Base-by-base conservation (phyloP, 495 filamentous ascomycete species). In the Usnea hakonensis region DNA sequence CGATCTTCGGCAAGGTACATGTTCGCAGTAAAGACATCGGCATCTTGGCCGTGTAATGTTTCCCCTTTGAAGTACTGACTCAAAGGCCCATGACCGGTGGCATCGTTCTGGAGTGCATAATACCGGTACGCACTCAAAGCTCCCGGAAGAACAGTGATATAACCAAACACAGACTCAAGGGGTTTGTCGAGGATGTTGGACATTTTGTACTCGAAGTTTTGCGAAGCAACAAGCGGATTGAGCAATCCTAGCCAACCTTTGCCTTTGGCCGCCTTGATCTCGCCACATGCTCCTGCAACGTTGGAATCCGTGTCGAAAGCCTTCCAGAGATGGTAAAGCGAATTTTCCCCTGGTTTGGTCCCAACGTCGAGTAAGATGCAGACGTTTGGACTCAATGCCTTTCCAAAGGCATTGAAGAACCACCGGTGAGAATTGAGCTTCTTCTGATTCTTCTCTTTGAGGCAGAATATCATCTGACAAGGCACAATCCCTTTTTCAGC, bases 131-230 rank as follows among this genome's bases (percentile, higher is more conserved):
- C 95, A 72, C 87, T 91, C 53, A 99, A 79, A 6, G 95, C 95
- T 68, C 95, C 95, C 3, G 95, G 95, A 55, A 97, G 75, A 70
- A 97, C 95, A 26, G 95, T 97, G 65, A 97, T 97, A 69, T 97
- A 97, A 5, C 95, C 95, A 69, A 99, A 97, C 3, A 97, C 95
- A 3, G 88, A 92, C 74, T 99, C 95, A 28, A 99, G 77, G 5
- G 95, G 95, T 74, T 97, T 97, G 71, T 99, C 95, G 32, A 99
- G 79, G 69, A 99, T 99, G 64, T 97, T 99, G 9, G 90, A 95
- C 93, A 97, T 96, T 77, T 99, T 99, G 80, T 99, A 99, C 74
- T 99, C 95, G 68, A 97, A 99, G 69, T 99, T 97, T 73, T 99
- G 95, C 52, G 89, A 92, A 0, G 95, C 95, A 10, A 99, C 91